Evolutionary conservation across 768 basidiomycete species (phyloP), one percentile per base, ranked within the genome.

Genomic region (Tricholoma matsutake): DNA sequence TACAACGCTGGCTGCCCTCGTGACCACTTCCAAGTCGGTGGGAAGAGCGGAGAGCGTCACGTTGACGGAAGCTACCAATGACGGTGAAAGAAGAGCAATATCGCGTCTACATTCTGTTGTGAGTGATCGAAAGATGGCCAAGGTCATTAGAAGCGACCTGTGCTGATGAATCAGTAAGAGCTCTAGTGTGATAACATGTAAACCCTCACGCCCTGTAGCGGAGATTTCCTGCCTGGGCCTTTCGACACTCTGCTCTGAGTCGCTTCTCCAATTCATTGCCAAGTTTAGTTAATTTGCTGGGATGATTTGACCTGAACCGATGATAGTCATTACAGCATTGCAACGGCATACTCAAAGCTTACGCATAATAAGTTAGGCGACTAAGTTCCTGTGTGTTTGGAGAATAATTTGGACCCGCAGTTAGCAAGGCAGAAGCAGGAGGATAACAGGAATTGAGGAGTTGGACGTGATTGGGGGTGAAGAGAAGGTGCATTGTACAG

Each of bases 381-480:
- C 92, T 94, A 14, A 94, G 81, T 67, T 94, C 92, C 72, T 94
- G 92, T 0, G 89, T 80, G 65, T 93, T 94, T 11, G 92, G 92
- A 11, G 82, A 83, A 72, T 86, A 92, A 59, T 88, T 86, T 54
- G 93, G 88, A 35, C 85, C 91, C 20, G 91, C 81, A 16, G 89
- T 85, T 57, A 87, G 77, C 34, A 96, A 81, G 5, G 86, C 80
- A 56, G 92, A 87, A 45, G 86, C 77, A 7, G 91, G 84, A 14
- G 94, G 94, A 71, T 96, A 96, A 73, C 93, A 96, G 35, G 92
- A 86, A 58, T 86, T 85, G 70, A 96, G 84, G 62, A 94, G 86
- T 67, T 86, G 84, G 68, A 93, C 84, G 78, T 94, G 92, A 77
- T 89, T 86, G 63, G 92, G 87, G 59, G 88, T 88, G 76, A 94